These are phyloP conservation scores for Wickerhamomyces sp. DNA, from an alignment of 1,139 yeast species.

Conservation along the genomic window DNA sequence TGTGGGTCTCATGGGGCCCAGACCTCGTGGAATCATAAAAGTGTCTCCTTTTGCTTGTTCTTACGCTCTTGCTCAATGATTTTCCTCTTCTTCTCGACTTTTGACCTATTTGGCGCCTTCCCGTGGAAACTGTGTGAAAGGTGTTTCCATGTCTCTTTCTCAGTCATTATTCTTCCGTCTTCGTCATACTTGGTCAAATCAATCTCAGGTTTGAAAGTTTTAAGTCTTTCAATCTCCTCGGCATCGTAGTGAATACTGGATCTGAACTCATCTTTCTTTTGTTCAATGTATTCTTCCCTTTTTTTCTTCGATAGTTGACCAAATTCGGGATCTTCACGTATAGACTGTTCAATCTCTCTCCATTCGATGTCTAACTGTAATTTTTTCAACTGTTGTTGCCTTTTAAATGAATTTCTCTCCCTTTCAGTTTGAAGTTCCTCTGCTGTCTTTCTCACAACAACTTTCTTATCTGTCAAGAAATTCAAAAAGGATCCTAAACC, in stretches of 20 bases:
- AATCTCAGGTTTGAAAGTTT: constrained; percentile 60
- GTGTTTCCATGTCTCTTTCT: constrained; percentile 81
- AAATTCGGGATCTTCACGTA: constrained; percentile 35
- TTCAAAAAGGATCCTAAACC: constrained; percentile 57
- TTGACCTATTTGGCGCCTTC: constrained; percentile 34
- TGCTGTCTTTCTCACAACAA: constrained; percentile 25
- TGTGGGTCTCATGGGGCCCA: too few species aligned
- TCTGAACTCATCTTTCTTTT: constrained; percentile 35
- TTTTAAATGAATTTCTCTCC: constrained; percentile 26
- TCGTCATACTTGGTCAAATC: constrained; percentile 66
- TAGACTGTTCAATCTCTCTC: constrained; percentile 29
- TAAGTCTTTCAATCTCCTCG: constrained; percentile 28
- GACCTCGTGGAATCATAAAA: background rate
- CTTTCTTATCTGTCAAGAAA: constrained; percentile 44
- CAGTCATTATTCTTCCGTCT: constrained; percentile 55
- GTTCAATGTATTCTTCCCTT: constrained; percentile 32
- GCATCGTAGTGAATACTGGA: constrained; percentile 24
- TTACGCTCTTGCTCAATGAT: constrained; percentile 30
- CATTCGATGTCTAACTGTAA: constrained; percentile 19
- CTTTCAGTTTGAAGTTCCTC: constrained; percentile 19
- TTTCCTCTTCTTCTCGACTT: constrained; percentile 31
- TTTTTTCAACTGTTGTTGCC: constrained; percentile 18
- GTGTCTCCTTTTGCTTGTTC: constrained; percentile 5
- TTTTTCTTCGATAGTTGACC: constrained; percentile 29
- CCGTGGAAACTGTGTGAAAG: constrained; percentile 90